A percentile compares a stretch with the other conserved stretches of the same genome.
These are phyloP conservation scores for Dendrothele bispora DNA, from an alignment of 768 basidiomycete genomes.

Conservation along the genomic window DNA sequence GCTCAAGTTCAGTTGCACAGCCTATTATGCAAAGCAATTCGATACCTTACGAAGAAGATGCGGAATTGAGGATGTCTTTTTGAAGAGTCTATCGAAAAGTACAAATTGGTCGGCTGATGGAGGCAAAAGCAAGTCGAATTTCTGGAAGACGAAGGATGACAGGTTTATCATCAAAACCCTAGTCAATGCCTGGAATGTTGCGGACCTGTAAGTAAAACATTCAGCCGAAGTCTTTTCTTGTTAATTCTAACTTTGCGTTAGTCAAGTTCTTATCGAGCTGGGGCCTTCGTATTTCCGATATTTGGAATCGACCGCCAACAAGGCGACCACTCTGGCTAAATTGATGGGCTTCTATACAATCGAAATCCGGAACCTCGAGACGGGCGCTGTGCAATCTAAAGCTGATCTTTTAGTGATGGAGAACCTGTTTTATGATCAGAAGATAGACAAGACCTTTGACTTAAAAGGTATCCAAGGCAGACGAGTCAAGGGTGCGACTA, in stretches of 20 bases:
- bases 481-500: slow-evolving; percentile 54
- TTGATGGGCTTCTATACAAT: slow-evolving; percentile 81
- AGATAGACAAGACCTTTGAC: slow-evolving; percentile 71
- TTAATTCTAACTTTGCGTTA: slow-evolving; percentile 27
- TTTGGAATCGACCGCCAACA: slow-evolving; percentile 67
- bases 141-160: slow-evolving; percentile 81
- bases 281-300: slow-evolving; percentile 80
- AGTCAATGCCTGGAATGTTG: slow-evolving; percentile 85
- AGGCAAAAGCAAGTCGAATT: slow-evolving; percentile 79
- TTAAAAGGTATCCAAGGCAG: slow-evolving; percentile 82
- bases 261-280: slow-evolving; percentile 77
- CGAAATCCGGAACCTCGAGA: slow-evolving; percentile 73
- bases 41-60: slow-evolving; percentile 64
- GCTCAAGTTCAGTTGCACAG: slow-evolving; percentile 76
- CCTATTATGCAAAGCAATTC: slow-evolving; percentile 83
- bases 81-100: slow-evolving; percentile 60
- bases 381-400: slow-evolving; percentile 60
- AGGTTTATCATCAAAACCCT: slow-evolving; percentile 83
- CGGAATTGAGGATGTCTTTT: slow-evolving; percentile 59
- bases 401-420: slow-evolving; percentile 84
- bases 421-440: slow-evolving; percentile 74
- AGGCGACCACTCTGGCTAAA: slow-evolving; percentile 73
- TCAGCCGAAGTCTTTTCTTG: too few species aligned
- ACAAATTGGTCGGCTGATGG: slow-evolving; percentile 74
- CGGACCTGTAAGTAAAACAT: too few species aligned